phyloP scores from a whole-genome alignment of 1,284 basidiomycete species.

The Trametes polyzona region DNA sequence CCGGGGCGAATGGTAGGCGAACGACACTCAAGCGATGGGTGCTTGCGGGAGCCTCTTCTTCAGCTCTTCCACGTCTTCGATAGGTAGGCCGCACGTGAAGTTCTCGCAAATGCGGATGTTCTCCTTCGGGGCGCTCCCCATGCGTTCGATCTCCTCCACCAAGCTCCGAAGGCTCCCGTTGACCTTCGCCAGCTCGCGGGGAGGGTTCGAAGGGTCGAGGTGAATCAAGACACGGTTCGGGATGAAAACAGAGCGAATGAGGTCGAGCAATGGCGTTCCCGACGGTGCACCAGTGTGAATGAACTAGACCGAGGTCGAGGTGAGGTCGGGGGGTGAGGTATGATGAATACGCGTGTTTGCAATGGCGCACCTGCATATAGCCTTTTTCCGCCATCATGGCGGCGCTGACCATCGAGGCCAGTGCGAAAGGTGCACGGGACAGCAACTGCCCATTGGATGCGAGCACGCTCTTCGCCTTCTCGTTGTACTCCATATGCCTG shows the following conservation, averaged over 20 bases:
- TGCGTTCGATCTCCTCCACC: slow-evolving; percentile 17
- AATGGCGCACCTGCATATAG: slow-evolving; percentile 28
- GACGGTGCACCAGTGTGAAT: slow-evolving; percentile 22
- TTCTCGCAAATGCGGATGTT: slow-evolving; percentile 34
- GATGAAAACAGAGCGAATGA: slow-evolving; percentile 28
- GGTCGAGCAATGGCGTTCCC: slow-evolving; percentile 20
- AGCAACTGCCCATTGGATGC: slow-evolving; percentile 31
- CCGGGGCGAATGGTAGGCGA: too few species aligned
- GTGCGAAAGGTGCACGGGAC: slow-evolving; percentile 28
- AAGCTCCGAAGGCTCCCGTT: slow-evolving; percentile 31
- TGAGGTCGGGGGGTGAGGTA: too few species aligned
- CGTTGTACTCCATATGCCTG: slow-evolving; percentile 32
- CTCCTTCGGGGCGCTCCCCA: slow-evolving; percentile 4
- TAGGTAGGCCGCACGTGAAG: slow-evolving; percentile 34
- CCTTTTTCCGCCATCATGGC: slow-evolving; percentile 28
- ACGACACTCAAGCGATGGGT: too few species aligned
- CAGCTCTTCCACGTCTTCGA: slow-evolving; percentile 28
- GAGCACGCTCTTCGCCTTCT: slow-evolving; percentile 37
- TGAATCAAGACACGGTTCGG: slow-evolving; percentile 35
- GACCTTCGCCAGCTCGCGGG: slow-evolving; percentile 26
- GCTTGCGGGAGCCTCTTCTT: slow-evolving; percentile 10
- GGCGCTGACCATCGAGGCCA: slow-evolving; percentile 32
- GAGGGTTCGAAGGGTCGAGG: slow-evolving; percentile 29
- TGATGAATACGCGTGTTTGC: not conserved
- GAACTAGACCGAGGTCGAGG: slow-evolving; percentile 21